Conservation (phyloP, 1,284 basidiomycete genomes). For the Thelephora terrestris region DNA sequence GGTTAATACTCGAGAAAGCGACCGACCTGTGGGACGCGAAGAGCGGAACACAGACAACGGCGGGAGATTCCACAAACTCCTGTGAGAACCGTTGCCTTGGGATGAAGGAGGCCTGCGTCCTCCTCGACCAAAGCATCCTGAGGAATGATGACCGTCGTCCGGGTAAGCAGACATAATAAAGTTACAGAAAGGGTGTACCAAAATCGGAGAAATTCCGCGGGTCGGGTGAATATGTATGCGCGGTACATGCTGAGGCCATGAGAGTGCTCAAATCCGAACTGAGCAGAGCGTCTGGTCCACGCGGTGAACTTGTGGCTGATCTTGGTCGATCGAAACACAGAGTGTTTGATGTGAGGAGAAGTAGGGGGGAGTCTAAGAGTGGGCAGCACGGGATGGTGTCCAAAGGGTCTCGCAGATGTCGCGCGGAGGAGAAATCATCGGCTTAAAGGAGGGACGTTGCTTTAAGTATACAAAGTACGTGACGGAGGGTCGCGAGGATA, state of each 20-base stretch:
- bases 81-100: slow-evolving; percentile 15
- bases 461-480: too few relatives aligned
- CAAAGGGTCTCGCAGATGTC: too few relatives aligned
- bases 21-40: slow-evolving; percentile 82
- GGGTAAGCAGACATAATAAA: slow-evolving; percentile 22
- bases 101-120: slow-evolving; percentile 14
- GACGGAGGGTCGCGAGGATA: too few relatives aligned
- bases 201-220: slow-evolving; percentile 1
- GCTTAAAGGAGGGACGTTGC: too few relatives aligned
- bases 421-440: too few relatives aligned
- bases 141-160: slow-evolving; percentile 24
- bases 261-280: background rate
- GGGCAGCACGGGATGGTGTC: too few relatives aligned
- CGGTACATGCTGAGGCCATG: background rate
- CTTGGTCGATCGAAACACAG: too few relatives aligned
- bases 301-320: too few relatives aligned
- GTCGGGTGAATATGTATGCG: background rate
- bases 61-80: slow-evolving; percentile 52
- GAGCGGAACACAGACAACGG: slow-evolving; percentile 75
- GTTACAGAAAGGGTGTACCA: slow-evolving; percentile 19
- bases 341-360: too few relatives aligned
- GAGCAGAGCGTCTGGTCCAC: too few relatives aligned
- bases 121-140: slow-evolving; percentile 23
- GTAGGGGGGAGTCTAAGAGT: too few relatives aligned
- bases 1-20: slow-evolving; percentile 28